These are phyloP conservation scores for Mycosphaerella sp. DNA, from an alignment of 2,329 filamentous ascomycete genomes.

Conservation along the genomic window DNA sequence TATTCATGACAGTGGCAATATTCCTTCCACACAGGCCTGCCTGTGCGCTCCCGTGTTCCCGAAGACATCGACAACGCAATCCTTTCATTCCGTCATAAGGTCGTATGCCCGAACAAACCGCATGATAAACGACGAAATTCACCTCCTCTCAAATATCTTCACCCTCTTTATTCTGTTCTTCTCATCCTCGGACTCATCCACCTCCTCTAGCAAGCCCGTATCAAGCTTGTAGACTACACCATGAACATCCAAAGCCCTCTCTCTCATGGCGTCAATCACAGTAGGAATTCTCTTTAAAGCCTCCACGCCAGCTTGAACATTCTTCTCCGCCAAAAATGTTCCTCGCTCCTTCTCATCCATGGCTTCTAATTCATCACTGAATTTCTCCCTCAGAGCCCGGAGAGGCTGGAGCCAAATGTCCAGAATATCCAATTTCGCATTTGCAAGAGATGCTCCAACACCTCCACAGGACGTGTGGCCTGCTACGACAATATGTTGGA, in stretches of 20 bases:
- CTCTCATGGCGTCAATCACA: conserved; percentile 63
- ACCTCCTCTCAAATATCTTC: conserved; percentile 25
- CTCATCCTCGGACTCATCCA: conserved; percentile 37
- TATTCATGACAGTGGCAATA: too few relatives aligned
- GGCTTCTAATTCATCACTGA: conserved; percentile 46
- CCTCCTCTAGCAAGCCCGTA: conserved; percentile 49
- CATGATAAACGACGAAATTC: not conserved
- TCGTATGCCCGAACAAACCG: not conserved
- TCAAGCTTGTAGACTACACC: conserved; percentile 68
- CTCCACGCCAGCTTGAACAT: conserved; percentile 63
- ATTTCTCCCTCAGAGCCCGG: conserved; percentile 49
- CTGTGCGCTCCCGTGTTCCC: too few relatives aligned
- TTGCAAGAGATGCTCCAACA: conserved; percentile 50
- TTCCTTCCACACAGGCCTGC: too few relatives aligned
- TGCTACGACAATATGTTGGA: conserved; percentile 57
- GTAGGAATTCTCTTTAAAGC: conserved; percentile 62
- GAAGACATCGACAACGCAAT: not conserved
- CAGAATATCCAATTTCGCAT: conserved; percentile 52
- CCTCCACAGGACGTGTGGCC: conserved; percentile 58
- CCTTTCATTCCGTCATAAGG: not conserved
- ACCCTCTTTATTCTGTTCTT: conserved; percentile 18
- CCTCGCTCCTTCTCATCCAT: conserved; percentile 47
- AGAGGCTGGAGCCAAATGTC: conserved; percentile 58
- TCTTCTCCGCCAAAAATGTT: conserved; percentile 65
- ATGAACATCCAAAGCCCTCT: conserved; percentile 67